Evolutionary conservation across 371 early-diverging fungal genomes (phyloP).

Genomic region (Amoeboaphelidium protococcarum): DNA sequence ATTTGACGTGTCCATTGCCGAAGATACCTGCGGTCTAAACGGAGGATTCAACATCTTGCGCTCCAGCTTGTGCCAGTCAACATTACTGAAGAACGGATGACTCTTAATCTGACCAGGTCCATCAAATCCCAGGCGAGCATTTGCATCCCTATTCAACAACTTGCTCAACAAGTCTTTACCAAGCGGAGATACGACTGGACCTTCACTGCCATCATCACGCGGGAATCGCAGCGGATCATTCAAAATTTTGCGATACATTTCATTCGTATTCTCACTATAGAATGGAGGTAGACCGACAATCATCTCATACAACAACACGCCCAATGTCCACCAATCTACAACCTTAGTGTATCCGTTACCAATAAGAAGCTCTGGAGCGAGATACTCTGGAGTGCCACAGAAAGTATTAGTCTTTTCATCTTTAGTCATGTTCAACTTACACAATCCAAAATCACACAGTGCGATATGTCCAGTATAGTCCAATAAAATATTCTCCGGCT

Average conservation of each 20-base stretch:
- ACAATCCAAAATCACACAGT: conserved; percentile 90
- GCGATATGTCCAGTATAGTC: conserved; percentile 69
- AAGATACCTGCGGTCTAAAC: no score
- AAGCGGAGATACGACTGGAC: conserved; percentile 6
- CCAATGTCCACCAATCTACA: conserved; percentile 95
- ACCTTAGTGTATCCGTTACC: conserved; percentile 73
- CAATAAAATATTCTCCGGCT: conserved; percentile 88
- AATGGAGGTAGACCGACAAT: conserved; percentile 20
- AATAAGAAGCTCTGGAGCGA: conserved; percentile 41
- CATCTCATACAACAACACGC: conserved; percentile 89
- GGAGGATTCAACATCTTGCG: no score
- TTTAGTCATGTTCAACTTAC: conserved; percentile 48
- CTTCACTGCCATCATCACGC: conserved; percentile 18
- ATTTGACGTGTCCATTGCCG: conserved; percentile 40
- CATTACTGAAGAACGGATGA: conserved; percentile 3
- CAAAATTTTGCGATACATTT: conserved; percentile 2
- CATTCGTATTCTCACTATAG: conserved; percentile 11
- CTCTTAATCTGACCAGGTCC: conserved; percentile 1
- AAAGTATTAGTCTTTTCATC: conserved; percentile 51
- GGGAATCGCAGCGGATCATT: background rate
- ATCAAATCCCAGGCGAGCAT: conserved; percentile 8
- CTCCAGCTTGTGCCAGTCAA: conserved; percentile 4
- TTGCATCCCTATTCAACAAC: conserved; percentile 1
- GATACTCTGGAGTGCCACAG: conserved; percentile 20
- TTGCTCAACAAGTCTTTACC: background rate